Conservation (phyloP, 2,329 filamentous ascomycete genomes). For the Didymella keratinophila region DNA sequence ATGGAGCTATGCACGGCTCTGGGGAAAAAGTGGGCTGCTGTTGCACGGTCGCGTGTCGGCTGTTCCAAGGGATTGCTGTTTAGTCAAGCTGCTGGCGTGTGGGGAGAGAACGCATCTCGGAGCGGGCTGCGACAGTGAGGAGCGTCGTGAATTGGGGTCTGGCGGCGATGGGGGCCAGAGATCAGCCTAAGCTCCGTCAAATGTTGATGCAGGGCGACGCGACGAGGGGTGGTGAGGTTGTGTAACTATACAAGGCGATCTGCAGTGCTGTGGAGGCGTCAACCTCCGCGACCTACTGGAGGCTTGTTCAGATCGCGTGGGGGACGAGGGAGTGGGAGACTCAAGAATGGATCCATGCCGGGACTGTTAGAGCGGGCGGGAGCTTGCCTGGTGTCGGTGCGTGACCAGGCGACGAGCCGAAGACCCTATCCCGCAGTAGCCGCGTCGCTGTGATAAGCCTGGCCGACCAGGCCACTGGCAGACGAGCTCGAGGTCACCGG, state of each 20-base stretch:
- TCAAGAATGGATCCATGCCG: not conserved
- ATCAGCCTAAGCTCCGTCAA: not conserved
- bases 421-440: constrained; percentile 9
- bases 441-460: constrained; percentile 2
- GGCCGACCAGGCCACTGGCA: too few species aligned
- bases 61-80: constrained; percentile 7
- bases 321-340: constrained; percentile 7
- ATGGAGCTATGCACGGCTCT: not conserved
- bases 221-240: constrained; percentile 8
- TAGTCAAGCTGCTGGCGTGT: constrained; percentile 16
- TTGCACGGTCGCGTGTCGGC: constrained; percentile 18
- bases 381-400: not conserved
- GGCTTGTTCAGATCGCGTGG: constrained; percentile 11
- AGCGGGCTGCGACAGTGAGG: not conserved
- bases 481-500: not conserved
- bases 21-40: constrained; percentile 18
- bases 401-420: not conserved
- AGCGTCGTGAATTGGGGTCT: not conserved
- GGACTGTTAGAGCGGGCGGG: not conserved
- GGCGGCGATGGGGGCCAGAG: not conserved
- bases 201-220: constrained; percentile 1
- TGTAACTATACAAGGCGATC: constrained; percentile 19
- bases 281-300: constrained; percentile 10
- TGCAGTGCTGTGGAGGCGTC: constrained; percentile 7
- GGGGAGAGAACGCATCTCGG: constrained; percentile 16